Evolutionary conservation across 352 stramenopile genomes (phyloP).

Genomic region (Phytopythium litorale): DNA sequence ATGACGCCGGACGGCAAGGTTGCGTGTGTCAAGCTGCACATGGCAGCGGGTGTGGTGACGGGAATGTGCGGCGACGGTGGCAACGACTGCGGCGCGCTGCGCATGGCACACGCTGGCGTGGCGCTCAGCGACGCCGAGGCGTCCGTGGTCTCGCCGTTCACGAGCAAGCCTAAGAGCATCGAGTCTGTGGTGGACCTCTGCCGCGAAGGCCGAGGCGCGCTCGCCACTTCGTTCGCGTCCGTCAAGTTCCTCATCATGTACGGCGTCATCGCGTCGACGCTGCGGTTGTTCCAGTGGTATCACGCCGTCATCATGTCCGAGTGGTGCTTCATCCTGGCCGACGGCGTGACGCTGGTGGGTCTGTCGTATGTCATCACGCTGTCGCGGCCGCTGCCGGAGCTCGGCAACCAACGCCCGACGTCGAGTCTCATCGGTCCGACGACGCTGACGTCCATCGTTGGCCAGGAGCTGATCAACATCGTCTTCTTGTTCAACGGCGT

Average conservation of each 20-base stretch:
- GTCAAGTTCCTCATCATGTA: slow-evolving; percentile 91
- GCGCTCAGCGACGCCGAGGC: slow-evolving; percentile 75
- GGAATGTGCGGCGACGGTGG: slow-evolving; percentile 59
- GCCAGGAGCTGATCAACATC: slow-evolving; percentile 52
- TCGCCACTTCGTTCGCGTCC: slow-evolving; percentile 73
- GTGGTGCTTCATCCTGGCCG: slow-evolving; percentile 64
- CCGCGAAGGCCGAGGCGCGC: slow-evolving; percentile 71
- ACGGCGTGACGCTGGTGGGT: slow-evolving; percentile 57
- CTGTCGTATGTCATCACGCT: slow-evolving; percentile 70
- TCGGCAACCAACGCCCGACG: slow-evolving; percentile 33
- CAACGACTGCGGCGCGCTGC: slow-evolving; percentile 81
- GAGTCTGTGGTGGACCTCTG: slow-evolving; percentile 74
- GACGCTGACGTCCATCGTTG: slow-evolving; percentile 39
- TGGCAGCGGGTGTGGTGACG: slow-evolving; percentile 34
- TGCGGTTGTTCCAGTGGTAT: slow-evolving; percentile 65
- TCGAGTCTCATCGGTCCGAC: slow-evolving; percentile 54
- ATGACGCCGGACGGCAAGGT: slow-evolving; percentile 45
- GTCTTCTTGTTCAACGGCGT: slow-evolving; percentile 31
- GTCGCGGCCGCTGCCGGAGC: slow-evolving; percentile 30
- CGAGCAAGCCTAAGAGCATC: slow-evolving; percentile 76
- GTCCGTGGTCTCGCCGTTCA: slow-evolving; percentile 83
- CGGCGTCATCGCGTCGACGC: slow-evolving; percentile 59
- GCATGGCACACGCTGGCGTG: slow-evolving; percentile 72
- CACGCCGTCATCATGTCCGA: slow-evolving; percentile 62
- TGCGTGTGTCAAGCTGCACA: slow-evolving; percentile 34